These are phyloP conservation scores for Fusarium armeniacum DNA, from an alignment of 2,329 filamentous ascomycete genomes.

Conservation along the genomic window DNA sequence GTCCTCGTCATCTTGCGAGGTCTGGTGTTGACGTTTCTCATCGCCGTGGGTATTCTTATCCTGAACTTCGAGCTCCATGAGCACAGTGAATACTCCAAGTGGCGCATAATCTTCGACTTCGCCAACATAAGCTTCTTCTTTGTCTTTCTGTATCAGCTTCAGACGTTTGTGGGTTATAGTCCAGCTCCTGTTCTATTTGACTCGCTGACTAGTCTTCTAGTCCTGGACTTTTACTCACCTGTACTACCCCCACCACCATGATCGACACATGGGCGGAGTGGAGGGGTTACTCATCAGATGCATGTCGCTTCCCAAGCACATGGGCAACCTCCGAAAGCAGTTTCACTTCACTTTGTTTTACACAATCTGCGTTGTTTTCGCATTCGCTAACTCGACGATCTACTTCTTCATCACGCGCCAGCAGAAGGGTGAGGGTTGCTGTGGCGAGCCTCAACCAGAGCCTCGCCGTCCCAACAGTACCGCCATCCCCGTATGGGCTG, in stretches of 20 bases:
- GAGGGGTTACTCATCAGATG: constrained; percentile 56
- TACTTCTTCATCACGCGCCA: constrained; percentile 63
- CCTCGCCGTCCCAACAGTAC: constrained; percentile 23
- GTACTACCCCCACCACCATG: constrained; percentile 60
- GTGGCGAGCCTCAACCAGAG: constrained; percentile 25
- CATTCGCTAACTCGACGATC: constrained; percentile 64
- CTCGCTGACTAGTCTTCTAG: constrained; percentile 49
- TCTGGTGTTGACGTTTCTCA: constrained; percentile 60
- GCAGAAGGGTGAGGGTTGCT: constrained; percentile 43
- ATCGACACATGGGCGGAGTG: constrained; percentile 53
- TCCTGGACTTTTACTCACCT: constrained; percentile 67
- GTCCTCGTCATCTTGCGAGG: constrained; percentile 61
- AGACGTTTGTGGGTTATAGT: constrained; percentile 60
- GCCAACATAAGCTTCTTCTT: constrained; percentile 60
- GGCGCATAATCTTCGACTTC: constrained; percentile 65
- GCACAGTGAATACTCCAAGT: constrained; percentile 56
- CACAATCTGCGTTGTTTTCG: constrained; percentile 60
- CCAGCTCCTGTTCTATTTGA: not conserved
- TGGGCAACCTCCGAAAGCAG: constrained; percentile 58
- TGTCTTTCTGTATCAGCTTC: constrained; percentile 61
- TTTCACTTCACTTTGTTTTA: constrained; percentile 67
- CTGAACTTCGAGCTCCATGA: constrained; percentile 62
- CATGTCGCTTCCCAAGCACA: constrained; percentile 63
- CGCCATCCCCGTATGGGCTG: constrained; percentile 19
- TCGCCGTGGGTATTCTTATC: constrained; percentile 58